Base-by-base conservation (phyloP, 441 rosid genomes). In the Pelargonium cotyledonis region DNA sequence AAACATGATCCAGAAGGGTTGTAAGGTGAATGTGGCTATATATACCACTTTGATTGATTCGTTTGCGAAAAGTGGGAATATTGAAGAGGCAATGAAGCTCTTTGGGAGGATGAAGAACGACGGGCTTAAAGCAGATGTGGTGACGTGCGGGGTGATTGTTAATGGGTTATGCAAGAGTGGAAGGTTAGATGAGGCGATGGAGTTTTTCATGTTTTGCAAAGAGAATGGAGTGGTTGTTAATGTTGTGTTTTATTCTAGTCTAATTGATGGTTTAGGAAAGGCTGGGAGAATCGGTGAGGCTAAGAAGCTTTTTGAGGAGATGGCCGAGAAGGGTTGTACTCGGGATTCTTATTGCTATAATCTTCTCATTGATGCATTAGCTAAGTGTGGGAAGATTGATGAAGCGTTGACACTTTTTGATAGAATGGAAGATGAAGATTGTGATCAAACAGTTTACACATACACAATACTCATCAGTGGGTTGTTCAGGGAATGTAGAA, bases 231-330 rank as follows among this genome's bases (percentile, higher is more conserved):
- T 89, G 67, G 79, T 82, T 18, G 85, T 87, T 44, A 94, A 89
- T 76, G 83, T 95, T 0, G 78, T 84, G 84, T 78, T 91, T 78
- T 89, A 89, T 82, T 85, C 91, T 71, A 84, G 88, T 80, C 86
- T 93, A 35, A 89, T 93, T 19, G 95, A 86, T 69, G 95, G 96
- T 64, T 80, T 91, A n/a, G 98, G 98, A 35, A 93, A 93, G 82
- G 86, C 84, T 1, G 95, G 97, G 23, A 73, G 88, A 51, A 84
- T 89, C 16, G 83, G 85, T 65, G 95, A 89, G 77, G 98, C 98
- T 35, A 87, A 87, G 79, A 79, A 75, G 68, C 82, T 93, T 63
- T 89, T 93, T 14, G 84, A 88, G 68, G 89, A 91, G 72, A 94
- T 94, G 98, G 75, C 72, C 15, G 80, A 78, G 51, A 82, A 79